Percentiles rank a stretch among this genome's conserved stretches.
phyloP scores from a whole-genome alignment of 1,284 basidiomycete genomes.

The Meripilus lineatus region DNA sequence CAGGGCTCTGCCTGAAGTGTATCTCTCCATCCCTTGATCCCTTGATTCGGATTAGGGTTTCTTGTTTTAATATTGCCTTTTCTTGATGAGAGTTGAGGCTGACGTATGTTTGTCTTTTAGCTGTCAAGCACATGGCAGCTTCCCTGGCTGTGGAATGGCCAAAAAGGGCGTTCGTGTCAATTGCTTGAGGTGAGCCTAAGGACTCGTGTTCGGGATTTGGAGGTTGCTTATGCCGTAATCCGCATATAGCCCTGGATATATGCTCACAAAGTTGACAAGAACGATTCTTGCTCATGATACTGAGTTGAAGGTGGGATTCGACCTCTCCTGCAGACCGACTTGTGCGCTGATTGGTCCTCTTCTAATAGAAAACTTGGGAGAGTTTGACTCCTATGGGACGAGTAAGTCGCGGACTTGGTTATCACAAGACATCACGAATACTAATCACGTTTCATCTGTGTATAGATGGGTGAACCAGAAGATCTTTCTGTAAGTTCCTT shows the following conservation, averaged over 20 bases:
- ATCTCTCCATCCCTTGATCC: too few species aligned
- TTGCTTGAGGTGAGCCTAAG: slow-evolving; percentile 60
- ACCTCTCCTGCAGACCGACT: slow-evolving; percentile 31
- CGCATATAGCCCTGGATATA: slow-evolving; percentile 73
- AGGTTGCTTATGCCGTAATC: neutral
- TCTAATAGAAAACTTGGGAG: slow-evolving; percentile 92
- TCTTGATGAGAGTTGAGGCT: neutral
- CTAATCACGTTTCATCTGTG: too few species aligned
- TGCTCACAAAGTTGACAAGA: slow-evolving; percentile 83
- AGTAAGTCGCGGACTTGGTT: too few species aligned
- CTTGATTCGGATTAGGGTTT: too few species aligned
- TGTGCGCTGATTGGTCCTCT: slow-evolving; percentile 21
- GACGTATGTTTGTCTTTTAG: slow-evolving; percentile 27
- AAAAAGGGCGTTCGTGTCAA: slow-evolving; percentile 83
- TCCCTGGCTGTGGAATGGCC: slow-evolving; percentile 90
- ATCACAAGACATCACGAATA: too few species aligned
- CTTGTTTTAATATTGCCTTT: neutral
- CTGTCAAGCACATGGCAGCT: slow-evolving; percentile 85
- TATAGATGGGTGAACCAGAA: slow-evolving; percentile 72
- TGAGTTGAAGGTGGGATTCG: slow-evolving; percentile 72
- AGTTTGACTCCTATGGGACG: slow-evolving; percentile 85
- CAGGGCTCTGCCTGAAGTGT: too few species aligned
- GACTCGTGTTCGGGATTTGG: neutral
- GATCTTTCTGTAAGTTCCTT: slow-evolving; percentile 58
- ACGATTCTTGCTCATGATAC: slow-evolving; percentile 70